Evolutionary conservation across 768 basidiomycete genomes (phyloP), one percentile per base, ranked within the genome.

Genomic region (Kwoniella heveanensis): DNA sequence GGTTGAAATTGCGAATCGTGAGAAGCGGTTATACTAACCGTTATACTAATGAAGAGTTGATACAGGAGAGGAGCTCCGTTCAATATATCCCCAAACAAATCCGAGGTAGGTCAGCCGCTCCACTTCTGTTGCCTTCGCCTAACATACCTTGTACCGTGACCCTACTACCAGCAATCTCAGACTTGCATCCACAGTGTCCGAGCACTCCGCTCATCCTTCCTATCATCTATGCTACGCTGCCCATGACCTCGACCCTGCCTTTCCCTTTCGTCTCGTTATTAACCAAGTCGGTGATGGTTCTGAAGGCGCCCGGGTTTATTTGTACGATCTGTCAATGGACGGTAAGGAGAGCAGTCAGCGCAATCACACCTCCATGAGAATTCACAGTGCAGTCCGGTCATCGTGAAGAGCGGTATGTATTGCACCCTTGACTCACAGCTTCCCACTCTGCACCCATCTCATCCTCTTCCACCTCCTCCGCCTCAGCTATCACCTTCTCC

Each of bases 301-400:
- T 87, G 85, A 96, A 95, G 70, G 90, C 88, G 46, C 90, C 86
- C 4, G 96, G 95, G 77, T 97, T 93, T 64, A 98, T 97, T 59
- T 95, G 84, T 82, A 95, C 84, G 51, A 89, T 86, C 95, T 98
- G 71, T 24, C 17, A 24, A 32, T 13, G 32, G 13, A 32, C 32
- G 13, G 13, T 32, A 32, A 10, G 30, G 13, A 10, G 30, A 57
- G 56, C 39, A 32, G 26, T 13, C 56, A 8, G n/a, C 25, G 12
- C 39, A 47, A 22, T 51, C 25, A 21, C 27, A 55, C 8, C 54
- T 26, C 25, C 30, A 54, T 54, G 37, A n/a, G n/a, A n/a, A n/a
- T n/a, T n/a, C n/a, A n/a, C n/a, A n/a, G n/a, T n/a, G n/a, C n/a
- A n/a, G n/a, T 22, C 22, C 32, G 32, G 32, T 32, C n/a, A n/a